A percentile compares a stretch with the other conserved stretches of the same genome.
phyloP scores from a whole-genome alignment of 345 rosid genomes.

The Lumnitzera littorea region DNA sequence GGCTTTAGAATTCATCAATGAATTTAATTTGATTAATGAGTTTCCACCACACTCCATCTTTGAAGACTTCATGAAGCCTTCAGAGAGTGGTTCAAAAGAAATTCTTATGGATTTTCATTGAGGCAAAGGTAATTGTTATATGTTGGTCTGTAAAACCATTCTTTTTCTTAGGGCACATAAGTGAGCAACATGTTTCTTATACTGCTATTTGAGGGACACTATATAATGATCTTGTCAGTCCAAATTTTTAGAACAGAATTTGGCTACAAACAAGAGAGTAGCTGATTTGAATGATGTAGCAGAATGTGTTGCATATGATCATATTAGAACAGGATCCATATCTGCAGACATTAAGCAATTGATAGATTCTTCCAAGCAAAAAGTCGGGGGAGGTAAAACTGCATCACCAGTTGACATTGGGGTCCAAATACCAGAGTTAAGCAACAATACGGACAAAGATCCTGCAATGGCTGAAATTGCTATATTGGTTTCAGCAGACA shows the following conservation, averaged over 20 bases:
- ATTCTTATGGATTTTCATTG: background rate
- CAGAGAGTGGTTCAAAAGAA: constrained; percentile 10
- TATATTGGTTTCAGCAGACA: too few species aligned
- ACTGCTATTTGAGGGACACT: too few species aligned
- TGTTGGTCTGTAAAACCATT: too few species aligned
- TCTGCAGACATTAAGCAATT: constrained; percentile 1
- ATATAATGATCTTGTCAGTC: background rate
- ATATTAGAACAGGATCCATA: background rate
- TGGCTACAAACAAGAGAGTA: constrained; percentile 11
- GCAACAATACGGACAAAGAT: too few species aligned
- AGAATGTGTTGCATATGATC: constrained; percentile 14
- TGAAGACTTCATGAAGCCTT: constrained; percentile 21
- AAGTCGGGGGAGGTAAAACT: background rate
- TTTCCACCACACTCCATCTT: constrained; percentile 27
- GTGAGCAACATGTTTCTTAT: too few species aligned
- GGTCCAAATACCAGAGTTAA: background rate
- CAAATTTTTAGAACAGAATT: constrained; percentile 5
- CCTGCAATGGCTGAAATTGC: too few species aligned
- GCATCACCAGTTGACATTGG: background rate
- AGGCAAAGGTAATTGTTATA: constrained; percentile 8
- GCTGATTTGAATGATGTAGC: constrained; percentile 10
- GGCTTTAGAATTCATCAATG: constrained; percentile 30
- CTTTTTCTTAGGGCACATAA: too few species aligned
- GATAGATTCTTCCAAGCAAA: constrained; percentile 5
- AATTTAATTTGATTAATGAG: constrained; percentile 21